Conservation (phyloP, 306 rosid genomes). For the Begonia peltatifolia region DNA sequence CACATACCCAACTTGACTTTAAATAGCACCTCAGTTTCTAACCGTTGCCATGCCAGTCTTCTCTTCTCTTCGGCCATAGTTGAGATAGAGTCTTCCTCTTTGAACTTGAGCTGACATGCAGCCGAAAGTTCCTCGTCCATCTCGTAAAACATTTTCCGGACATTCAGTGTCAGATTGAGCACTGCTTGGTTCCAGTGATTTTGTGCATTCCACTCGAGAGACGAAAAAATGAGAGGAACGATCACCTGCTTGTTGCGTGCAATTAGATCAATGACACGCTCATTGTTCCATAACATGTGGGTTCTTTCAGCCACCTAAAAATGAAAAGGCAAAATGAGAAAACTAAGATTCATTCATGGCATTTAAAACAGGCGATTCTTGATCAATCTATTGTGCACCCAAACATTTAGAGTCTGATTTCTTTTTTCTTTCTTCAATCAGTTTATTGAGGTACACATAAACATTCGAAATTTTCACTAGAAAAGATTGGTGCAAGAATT, state of each 20-base stretch:
- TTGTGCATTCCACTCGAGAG: slow-evolving; percentile 61
- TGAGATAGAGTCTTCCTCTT: slow-evolving; percentile 44
- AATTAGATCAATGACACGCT: slow-evolving; percentile 63
- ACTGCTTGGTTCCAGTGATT: slow-evolving; percentile 96
- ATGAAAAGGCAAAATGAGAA: not conserved
- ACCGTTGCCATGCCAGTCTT: slow-evolving; percentile 66
- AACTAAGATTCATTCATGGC: no score
- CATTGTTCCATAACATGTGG: slow-evolving; percentile 92
- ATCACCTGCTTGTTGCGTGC: slow-evolving; percentile 71
- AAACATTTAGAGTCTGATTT: no score
- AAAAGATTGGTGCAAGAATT: no score
- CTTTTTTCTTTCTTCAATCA: no score
- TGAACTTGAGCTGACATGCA: slow-evolving; percentile 60
- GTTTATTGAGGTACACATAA: no score
- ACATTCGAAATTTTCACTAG: no score
- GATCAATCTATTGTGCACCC: no score
- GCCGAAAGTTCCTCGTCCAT: slow-evolving; percentile 79
- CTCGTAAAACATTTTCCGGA: slow-evolving; percentile 59
- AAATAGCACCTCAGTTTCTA: slow-evolving; percentile 52
- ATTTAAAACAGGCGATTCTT: no score
- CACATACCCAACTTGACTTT: slow-evolving; percentile 52
- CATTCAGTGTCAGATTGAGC: slow-evolving; percentile 70
- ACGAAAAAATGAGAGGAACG: slow-evolving; percentile 73
- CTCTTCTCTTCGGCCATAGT: slow-evolving; percentile 64
- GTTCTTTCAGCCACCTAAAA: slow-evolving; percentile 90